phyloP scores from a whole-genome alignment of 768 basidiomycete species.

The Xerocomus spinulosus region DNA sequence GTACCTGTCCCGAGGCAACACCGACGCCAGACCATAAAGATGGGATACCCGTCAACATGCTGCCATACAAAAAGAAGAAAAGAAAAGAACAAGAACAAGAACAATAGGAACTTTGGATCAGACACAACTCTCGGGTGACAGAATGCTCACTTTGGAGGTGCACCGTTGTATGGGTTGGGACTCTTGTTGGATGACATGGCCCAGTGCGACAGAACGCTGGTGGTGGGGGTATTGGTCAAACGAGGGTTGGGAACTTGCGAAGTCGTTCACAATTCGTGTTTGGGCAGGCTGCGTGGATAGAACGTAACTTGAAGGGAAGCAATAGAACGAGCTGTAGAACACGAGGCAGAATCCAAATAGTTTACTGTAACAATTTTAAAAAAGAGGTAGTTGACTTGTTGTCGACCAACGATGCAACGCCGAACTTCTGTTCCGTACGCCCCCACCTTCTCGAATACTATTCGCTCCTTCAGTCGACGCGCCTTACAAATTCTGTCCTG shows the following conservation, averaged over 20 bases:
- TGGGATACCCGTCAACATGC: slow-evolving; percentile 4
- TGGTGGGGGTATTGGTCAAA: background rate
- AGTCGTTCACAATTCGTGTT: slow-evolving; percentile 1
- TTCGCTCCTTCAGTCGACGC: slow-evolving; percentile 74
- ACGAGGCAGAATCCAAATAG: slow-evolving; percentile 24
- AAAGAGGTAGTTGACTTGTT: slow-evolving; percentile 94
- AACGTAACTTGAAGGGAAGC: background rate
- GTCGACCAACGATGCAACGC: slow-evolving; percentile 57
- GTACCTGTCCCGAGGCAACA: slow-evolving; percentile 33
- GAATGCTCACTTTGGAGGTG: slow-evolving; percentile 31
- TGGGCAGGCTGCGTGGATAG: slow-evolving; percentile 3
- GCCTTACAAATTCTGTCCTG: slow-evolving; percentile 81
- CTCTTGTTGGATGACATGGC: slow-evolving; percentile 33
- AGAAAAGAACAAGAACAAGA: background rate
- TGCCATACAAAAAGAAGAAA: background rate
- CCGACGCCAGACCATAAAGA: background rate
- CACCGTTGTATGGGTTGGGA: slow-evolving; percentile 29
- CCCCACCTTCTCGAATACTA: slow-evolving; percentile 80
- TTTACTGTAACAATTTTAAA: too few species aligned
- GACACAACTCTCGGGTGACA: background rate
- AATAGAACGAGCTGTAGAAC: slow-evolving; percentile 23
- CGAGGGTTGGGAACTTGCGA: background rate
- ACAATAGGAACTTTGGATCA: background rate
- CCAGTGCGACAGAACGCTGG: slow-evolving; percentile 5
- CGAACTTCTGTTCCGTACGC: slow-evolving; percentile 58